Evolutionary conservation across 495 filamentous ascomycete species (phyloP), one percentile per base, ranked within the genome.

Genomic region (Melanomma pulvis-pyrius): DNA sequence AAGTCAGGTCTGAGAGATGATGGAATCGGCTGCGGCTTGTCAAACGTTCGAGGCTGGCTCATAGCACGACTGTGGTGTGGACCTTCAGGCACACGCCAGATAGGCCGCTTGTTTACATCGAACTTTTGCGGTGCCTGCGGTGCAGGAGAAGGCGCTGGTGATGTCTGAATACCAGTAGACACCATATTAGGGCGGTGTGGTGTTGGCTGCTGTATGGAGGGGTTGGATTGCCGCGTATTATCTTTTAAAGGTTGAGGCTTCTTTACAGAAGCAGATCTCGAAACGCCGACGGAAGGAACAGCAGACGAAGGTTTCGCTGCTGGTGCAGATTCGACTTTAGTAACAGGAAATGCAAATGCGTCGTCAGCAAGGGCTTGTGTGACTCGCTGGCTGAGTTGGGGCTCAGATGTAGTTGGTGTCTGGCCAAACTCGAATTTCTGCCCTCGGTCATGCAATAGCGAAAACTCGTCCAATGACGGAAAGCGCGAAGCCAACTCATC

Each of bases 91-190:
- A 78, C 68, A 21, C 73, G 73, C 73, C 74, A 77, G 1, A 78
- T 74, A 1, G 77, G 74, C 17, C 67, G 54, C 32, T 71, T 71
- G 53, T 62, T 74, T 1, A 76, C 62, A 25, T 76, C 69, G 9
- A n/a, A n/a, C 2, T 3, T 44, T 22, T 76, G 82, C 39, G 76
- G 70, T 62, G 82, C 79, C 24, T 75, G 66, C 65, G 79, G 72
- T 21, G 76, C 78, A 39, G 87, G 85, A 24, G 87, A 83, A n/a
- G 84, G 82, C 8, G 90, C 81, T 21, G 86, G 89, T 25, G 88
- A 89, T 26, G 93, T 96, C 90, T 96, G 96, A 1, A 92, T 96
- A 32, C 93, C 94, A 13, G 88, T 94, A 2, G 94, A 97, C n/a
- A 96, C 87, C 88, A 94, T 96, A 6, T 11, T 22, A 5, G 88